phyloP scores from a whole-genome alignment of 1,139 yeast species.

The Yamadazyma dendronema region DNA sequence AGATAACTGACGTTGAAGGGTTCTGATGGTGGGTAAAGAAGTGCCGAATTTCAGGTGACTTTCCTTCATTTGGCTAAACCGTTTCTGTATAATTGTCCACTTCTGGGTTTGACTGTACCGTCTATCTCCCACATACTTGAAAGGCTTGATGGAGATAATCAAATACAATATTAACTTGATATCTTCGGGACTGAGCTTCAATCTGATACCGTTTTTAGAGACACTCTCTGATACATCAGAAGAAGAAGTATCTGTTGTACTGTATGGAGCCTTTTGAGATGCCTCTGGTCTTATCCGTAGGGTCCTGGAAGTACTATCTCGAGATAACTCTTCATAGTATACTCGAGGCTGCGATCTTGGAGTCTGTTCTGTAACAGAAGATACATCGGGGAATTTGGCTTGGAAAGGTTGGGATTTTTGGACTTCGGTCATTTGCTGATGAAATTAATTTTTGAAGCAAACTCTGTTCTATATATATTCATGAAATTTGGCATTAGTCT shows the following conservation, averaged over 20 bases:
- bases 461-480: neutral
- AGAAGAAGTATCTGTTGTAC: neutral
- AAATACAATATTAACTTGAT: slow-evolving; percentile 30
- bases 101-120: slow-evolving; percentile 33
- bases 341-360: neutral
- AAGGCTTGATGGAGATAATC: slow-evolving; percentile 33
- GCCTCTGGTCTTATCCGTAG: neutral
- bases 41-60: slow-evolving; percentile 11
- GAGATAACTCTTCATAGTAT: neutral
- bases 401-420: no score
- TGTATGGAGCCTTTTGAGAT: neutral
- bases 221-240: slow-evolving; percentile 8
- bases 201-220: slow-evolving; percentile 13
- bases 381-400: neutral
- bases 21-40: slow-evolving; percentile 34
- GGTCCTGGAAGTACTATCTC: neutral
- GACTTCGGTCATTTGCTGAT: neutral
- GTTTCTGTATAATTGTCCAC: slow-evolving; percentile 34
- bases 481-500: no score
- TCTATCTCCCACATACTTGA: slow-evolving; percentile 38
- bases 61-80: slow-evolving; percentile 23
- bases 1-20: slow-evolving; percentile 37
- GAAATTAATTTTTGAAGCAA: neutral
- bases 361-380: neutral
- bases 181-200: slow-evolving; percentile 30